Evolutionary conservation across 225 moss, liverwort and hornwort genomes (phyloP), one percentile per base, ranked within the genome.

Genomic region (Climacium dendroides): DNA sequence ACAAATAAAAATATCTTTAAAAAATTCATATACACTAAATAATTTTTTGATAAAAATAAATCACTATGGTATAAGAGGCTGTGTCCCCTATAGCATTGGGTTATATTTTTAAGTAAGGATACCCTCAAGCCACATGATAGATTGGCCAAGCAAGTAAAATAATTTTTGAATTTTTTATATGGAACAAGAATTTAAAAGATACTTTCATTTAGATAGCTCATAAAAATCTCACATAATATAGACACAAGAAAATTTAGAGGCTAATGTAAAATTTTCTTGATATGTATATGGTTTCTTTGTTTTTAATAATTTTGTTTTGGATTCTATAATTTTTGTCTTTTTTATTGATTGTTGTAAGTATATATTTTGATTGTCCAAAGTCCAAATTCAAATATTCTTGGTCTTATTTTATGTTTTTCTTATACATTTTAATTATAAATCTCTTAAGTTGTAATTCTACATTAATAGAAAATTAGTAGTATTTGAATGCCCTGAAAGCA

Each of bases 1-100:
- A 15, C 10, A 76, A 52, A 23, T 24, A 23, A n/a, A 53, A 76
- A 29, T 1, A 34, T 35, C 2, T 10, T 35, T 52, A 76, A 52
- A 2, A 76, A 76, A 23, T 75, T 53, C 6, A 34, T 35, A 3
- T 2, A 35, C 23, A 23, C 24, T 50, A 10, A 76, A 35, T 76
- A 35, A 35, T 23, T 4, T 22, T 35, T 76, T 53, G 4, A 53
- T 10, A 15, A 35, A 35, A 35, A 15, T 4, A 53, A 53, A 35
- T 1, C 0, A 0, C 8, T 8, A 13, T 13, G 20, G 3, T 34
- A 32, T 32, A 19, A 74, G 32, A 48, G 1, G 12, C 13, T 50
- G 0, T 32, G 1, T 50, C 1, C 1, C 2, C 0, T 48, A 74
- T 13, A 50, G 13, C 1, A 50, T 34, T 20, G 32, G 5, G 11